phyloP scores from a whole-genome alignment of 768 basidiomycete species.

The Leccinum aurantiacum region DNA sequence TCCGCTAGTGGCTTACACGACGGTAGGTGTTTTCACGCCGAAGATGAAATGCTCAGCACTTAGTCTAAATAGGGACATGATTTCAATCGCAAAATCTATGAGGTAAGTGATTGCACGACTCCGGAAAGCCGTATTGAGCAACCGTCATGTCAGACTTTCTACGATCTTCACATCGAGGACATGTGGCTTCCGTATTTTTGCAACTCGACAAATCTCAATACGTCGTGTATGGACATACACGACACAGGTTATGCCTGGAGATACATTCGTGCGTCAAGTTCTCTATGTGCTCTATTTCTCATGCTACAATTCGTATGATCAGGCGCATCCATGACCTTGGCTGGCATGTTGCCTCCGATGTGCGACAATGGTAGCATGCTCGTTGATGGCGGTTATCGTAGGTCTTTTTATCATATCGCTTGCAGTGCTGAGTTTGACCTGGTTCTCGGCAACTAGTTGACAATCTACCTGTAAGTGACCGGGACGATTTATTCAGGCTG shows the following conservation, averaged over 20 bases:
- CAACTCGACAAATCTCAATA: conserved; percentile 96
- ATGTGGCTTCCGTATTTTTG: conserved; percentile 99
- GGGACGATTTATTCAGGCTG: background rate
- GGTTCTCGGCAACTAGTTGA: conserved; percentile 54
- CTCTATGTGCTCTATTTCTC: background rate
- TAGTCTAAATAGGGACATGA: conserved; percentile 72
- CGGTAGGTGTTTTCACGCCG: conserved; percentile 39
- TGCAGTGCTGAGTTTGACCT: conserved; percentile 12
- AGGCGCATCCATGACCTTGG: conserved; percentile 98
- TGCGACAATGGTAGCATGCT: conserved; percentile 93
- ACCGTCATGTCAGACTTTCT: conserved; percentile 62
- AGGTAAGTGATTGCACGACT: conserved; percentile 43
- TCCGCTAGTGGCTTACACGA: conserved; percentile 75
- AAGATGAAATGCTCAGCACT: background rate
- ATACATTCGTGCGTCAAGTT: conserved; percentile 63
- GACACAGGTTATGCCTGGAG: conserved; percentile 99
- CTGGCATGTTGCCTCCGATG: conserved; percentile 90
- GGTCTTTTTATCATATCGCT: conserved; percentile 28
- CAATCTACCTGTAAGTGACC: conserved; percentile 72
- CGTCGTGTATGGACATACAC: conserved; percentile 95
- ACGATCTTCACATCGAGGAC: conserved; percentile 92
- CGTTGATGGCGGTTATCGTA: conserved; percentile 88
- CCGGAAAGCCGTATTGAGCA: conserved; percentile 7
- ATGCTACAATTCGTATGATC: conserved; percentile 10
- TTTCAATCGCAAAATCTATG: conserved; percentile 93